These are phyloP conservation scores for Mortierella sp. DNA, from an alignment of 371 early-diverging fungal species.

Conservation along the genomic window DNA sequence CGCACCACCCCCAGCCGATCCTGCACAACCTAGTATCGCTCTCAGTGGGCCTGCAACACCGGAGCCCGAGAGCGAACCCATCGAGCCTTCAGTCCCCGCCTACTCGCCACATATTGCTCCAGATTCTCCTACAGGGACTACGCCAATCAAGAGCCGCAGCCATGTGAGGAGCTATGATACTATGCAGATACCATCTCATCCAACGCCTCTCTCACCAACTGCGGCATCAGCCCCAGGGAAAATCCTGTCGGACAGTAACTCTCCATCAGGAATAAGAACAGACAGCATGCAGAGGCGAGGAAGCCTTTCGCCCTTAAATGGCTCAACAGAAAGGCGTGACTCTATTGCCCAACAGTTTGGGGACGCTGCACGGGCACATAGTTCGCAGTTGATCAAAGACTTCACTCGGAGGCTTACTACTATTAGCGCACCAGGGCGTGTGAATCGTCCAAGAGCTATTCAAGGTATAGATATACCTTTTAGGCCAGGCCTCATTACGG, in stretches of 20 bases:
- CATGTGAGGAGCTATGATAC: slow-evolving; percentile 22
- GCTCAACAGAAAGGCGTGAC: background rate
- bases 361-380: slow-evolving; percentile 13
- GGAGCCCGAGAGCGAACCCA: background rate
- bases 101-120: background rate
- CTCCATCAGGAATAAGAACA: background rate
- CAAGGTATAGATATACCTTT: slow-evolving; percentile 14
- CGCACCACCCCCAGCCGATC: background rate
- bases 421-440: background rate
- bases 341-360: slow-evolving; percentile 10
- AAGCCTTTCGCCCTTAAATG: background rate
- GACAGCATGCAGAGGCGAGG: background rate
- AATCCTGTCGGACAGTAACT: background rate
- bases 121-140: slow-evolving; percentile 22
- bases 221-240: background rate
- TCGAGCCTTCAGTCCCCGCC: background rate
- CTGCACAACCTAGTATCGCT: background rate
- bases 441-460: slow-evolving; percentile 13
- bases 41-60: background rate
- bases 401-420: slow-evolving; percentile 21
- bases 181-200: slow-evolving; percentile 9
- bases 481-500: background rate
- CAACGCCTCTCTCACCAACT: background rate
- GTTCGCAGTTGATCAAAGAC: slow-evolving; percentile 9
- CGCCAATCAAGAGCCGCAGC: slow-evolving; percentile 28